A percentile compares a stretch with the other conserved stretches of the same genome.
Conservation (phyloP, 164 flowering plant genomes). For the Umbellularia californica region DNA sequence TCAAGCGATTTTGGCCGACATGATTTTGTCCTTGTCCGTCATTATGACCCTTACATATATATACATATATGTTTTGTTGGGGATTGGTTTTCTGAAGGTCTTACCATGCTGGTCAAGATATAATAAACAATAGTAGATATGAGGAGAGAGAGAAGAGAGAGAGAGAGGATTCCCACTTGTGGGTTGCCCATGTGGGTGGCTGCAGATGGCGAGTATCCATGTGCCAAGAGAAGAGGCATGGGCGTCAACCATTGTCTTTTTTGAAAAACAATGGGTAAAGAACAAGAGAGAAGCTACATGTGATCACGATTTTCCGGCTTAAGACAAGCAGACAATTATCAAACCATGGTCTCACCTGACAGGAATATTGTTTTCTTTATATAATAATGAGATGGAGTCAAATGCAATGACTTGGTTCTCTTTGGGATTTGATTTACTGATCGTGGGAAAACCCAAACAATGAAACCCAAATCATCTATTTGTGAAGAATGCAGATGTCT, state of each 20-base stretch:
- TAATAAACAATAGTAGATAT: background rate
- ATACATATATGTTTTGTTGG: no score
- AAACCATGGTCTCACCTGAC: constrained; percentile 18
- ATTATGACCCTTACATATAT: no score
- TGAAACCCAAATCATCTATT: background rate
- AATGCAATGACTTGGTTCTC: background rate
- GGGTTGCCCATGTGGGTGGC: constrained; percentile 23
- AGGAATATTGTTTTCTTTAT: constrained; percentile 14
- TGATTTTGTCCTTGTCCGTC: no score
- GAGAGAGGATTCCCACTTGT: background rate
- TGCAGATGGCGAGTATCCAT: constrained; percentile 20
- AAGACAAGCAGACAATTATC: constrained; percentile 27
- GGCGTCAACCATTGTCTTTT: constrained; percentile 16
- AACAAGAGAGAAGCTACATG: constrained; percentile 18
- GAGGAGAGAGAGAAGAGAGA: background rate
- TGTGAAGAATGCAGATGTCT: background rate
- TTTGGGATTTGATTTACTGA: background rate
- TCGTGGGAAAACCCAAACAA: background rate
- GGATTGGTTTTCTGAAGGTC: no score
- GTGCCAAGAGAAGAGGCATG: constrained; percentile 23
- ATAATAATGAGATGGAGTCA: constrained; percentile 3
- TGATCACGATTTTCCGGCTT: constrained; percentile 21
- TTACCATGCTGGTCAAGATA: no score
- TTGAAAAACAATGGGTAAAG: background rate
- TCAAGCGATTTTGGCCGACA: no score